Base-by-base conservation (phyloP, 2,329 filamentous ascomycete species). In the Escovopsis weberi region DNA sequence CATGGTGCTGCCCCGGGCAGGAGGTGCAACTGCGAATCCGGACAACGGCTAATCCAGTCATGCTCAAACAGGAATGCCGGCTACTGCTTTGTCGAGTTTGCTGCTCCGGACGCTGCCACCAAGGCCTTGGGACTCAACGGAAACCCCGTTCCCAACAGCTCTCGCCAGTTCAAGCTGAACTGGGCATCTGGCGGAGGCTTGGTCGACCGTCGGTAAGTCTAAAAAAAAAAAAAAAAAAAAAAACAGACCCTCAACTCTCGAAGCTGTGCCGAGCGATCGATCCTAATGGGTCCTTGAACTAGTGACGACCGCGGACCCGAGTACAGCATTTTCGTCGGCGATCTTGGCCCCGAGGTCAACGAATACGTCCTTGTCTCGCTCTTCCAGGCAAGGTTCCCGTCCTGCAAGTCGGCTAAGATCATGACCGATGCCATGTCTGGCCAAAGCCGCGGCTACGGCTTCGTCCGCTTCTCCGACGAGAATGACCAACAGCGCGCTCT, bases 331-430 rank as follows among this genome's bases (percentile, higher is more conserved):
- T 98, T 98, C 59, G 91, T 98, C 45, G 91, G 91, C 52, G 91
- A 98, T 59, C 80, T 98, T 49, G 91, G 91, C 47, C 91, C 93
- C 7, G 91, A 98, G 66, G 91, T 98, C 54, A 98, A 95, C 64
- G 91, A 98, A 69, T 96, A 94, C 58, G 89, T 96, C 45, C 73
- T 98, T 46, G 89, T 96, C 42, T 94, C 88, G 26, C 80, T 98
- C 40, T 98, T 98, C 76, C 89, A 96, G 68, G 82, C 80, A 58
- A 86, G 89, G 48, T 98, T 94, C 72, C 83, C 84, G 1, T 94
- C 87, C 8, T 96, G 89, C 84, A 96, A 96, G 72, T 94, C 87
- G 33, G 91, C 91, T 58, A 98, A 98, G 75, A 98, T 98, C 66
- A 98, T 98, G 91, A 94, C 89, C 47, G 91, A 98, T 58, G 89